Evolutionary conservation across 2,329 filamentous ascomycete genomes (phyloP).

Genomic region (Lasiodiplodia citricola): DNA sequence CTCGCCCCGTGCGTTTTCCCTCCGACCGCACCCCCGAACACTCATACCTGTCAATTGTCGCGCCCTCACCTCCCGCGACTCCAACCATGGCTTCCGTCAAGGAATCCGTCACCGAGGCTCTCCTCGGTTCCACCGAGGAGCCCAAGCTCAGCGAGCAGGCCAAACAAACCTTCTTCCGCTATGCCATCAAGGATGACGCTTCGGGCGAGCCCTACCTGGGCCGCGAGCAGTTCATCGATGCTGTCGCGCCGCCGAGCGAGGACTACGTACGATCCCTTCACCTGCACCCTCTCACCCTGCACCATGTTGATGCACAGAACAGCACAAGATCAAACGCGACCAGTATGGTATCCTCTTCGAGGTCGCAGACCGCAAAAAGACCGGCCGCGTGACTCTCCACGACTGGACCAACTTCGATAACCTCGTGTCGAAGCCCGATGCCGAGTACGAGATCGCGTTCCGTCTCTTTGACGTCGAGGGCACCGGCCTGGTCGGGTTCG

Average conservation of each 20-base stretch:
- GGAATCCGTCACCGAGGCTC: conserved; percentile 65
- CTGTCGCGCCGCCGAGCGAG: conserved; percentile 82
- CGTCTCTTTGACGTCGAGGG: conserved; percentile 90
- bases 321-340: conserved; percentile 98
- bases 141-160: conserved; percentile 74
- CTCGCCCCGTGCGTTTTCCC: conserved; percentile 21
- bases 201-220: conserved; percentile 81
- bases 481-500: conserved; percentile 85
- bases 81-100: conserved; percentile 58
- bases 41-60: conserved; percentile 20
- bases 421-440: conserved; percentile 89
- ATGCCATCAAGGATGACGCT: conserved; percentile 76
- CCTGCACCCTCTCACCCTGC: conserved; percentile 58
- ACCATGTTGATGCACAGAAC: conserved; percentile 57
- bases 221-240: conserved; percentile 86
- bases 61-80: not conserved
- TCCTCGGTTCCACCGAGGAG: conserved; percentile 67
- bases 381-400: conserved; percentile 74
- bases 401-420: conserved; percentile 97
- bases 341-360: conserved; percentile 94
- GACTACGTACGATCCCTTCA: conserved; percentile 76
- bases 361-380: conserved; percentile 80
- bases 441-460: conserved; percentile 98
- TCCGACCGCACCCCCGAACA: conserved; percentile 13
- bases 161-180: conserved; percentile 74